These are phyloP conservation scores for Saturnispora silvae DNA, from an alignment of 805 yeast genomes.

Conservation along the genomic window DNA sequence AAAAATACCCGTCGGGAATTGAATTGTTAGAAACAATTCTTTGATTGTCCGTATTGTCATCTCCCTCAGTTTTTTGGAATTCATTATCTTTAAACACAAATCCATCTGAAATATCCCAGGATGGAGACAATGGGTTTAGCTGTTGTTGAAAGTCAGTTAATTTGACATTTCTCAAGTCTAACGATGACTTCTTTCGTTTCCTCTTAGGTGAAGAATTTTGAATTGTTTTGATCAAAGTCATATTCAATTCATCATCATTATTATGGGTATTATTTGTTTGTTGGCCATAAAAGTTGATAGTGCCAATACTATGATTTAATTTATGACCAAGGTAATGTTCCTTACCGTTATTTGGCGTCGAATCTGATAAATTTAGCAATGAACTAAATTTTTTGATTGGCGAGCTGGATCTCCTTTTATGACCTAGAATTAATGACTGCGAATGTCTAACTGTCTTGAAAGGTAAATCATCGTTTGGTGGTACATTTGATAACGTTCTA, in stretches of 20 bases:
- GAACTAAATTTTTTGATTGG: slow-evolving; percentile 6
- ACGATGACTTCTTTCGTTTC: no score
- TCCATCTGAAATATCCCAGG: not conserved
- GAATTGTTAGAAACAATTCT: slow-evolving; percentile 24
- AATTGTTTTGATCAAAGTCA: slow-evolving; percentile 19
- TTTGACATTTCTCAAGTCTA: no score
- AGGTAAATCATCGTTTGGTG: not conserved
- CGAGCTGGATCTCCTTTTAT: no score
- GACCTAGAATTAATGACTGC: no score
- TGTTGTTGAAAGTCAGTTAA: slow-evolving; percentile 2
- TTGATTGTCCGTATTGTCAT: not conserved
- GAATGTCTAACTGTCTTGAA: no score
- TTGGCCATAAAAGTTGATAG: no score
- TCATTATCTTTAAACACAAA: not conserved
- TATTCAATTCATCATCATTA: slow-evolving; percentile 19
- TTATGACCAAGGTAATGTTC: no score
- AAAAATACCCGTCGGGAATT: slow-evolving; percentile 48
- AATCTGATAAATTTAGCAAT: slow-evolving; percentile 1
- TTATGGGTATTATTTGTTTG: no score
- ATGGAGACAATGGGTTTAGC: slow-evolving; percentile 4
- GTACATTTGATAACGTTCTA: not conserved
- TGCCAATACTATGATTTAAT: not conserved
- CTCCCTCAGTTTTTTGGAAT: not conserved
- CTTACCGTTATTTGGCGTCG: no score
- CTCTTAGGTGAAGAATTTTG: slow-evolving; percentile 22